phyloP scores from a whole-genome alignment of 352 stramenopile species.

The Nothophytophthora sp. region DNA sequence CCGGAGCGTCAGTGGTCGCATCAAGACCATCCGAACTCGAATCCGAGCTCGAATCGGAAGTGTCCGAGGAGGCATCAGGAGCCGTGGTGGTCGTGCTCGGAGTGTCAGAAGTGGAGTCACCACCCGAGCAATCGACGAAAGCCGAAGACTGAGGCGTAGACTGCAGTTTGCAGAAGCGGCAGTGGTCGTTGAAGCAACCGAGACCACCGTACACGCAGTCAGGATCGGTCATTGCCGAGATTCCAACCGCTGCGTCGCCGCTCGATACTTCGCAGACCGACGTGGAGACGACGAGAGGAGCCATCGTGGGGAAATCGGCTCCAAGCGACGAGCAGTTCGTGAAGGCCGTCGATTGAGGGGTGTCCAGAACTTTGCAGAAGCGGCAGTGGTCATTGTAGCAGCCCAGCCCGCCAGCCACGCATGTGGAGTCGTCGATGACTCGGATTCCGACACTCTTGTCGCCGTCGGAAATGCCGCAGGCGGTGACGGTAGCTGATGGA shows the following conservation, averaged over 20 bases:
- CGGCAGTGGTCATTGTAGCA: slow-evolving; percentile 42
- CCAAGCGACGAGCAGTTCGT: slow-evolving; percentile 25
- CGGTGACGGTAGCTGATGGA: slow-evolving; percentile 6
- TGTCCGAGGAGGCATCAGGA: slow-evolving; percentile 8
- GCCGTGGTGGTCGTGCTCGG: slow-evolving; percentile 5
- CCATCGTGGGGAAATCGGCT: slow-evolving; percentile 21
- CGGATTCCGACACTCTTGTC: slow-evolving; percentile 33
- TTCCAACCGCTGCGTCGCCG: slow-evolving; percentile 29
- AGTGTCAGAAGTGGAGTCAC: slow-evolving; percentile 8
- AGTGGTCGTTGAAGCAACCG: slow-evolving; percentile 43
- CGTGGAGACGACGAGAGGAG: slow-evolving; percentile 10
- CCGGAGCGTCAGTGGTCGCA: slow-evolving; percentile 1
- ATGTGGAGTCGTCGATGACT: slow-evolving; percentile 26
- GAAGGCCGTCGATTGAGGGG: slow-evolving; percentile 32
- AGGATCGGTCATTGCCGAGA: slow-evolving; percentile 27
- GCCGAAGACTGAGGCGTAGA: slow-evolving; percentile 31
- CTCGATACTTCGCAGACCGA: slow-evolving; percentile 18
- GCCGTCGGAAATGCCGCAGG: slow-evolving; percentile 32
- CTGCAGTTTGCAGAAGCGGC: slow-evolving; percentile 35
- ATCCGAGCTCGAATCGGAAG: no score
- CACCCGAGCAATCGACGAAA: slow-evolving; percentile 22
- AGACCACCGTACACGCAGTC: slow-evolving; percentile 36
- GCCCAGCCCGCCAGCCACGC: slow-evolving; percentile 34
- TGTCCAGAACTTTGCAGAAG: slow-evolving; percentile 37
- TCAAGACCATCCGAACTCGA: background rate